Conservation (phyloP, 257 asterid species). For the Solanum etuberosum region DNA sequence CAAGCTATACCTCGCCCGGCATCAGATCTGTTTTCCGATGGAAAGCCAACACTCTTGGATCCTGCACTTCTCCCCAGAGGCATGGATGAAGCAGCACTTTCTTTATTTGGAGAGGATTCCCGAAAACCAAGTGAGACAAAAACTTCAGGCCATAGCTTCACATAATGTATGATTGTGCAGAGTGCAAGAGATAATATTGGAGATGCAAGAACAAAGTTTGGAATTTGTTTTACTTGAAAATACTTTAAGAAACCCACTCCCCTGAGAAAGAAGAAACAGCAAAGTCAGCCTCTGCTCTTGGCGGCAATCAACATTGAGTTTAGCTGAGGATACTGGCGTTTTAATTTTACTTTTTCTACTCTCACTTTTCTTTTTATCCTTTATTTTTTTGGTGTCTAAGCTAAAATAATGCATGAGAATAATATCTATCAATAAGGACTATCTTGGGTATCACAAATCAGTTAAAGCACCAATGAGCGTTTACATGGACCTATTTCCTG, state of each 20-base stretch:
- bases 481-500: background rate
- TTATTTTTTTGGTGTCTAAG: background rate
- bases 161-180: constrained; percentile 53
- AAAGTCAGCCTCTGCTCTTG: background rate
- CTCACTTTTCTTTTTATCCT: background rate
- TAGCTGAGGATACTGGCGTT: background rate
- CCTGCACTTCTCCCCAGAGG: constrained; percentile 16
- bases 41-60: constrained; percentile 8
- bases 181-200: constrained; percentile 74
- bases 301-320: background rate
- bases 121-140: constrained; percentile 69
- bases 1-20: constrained; percentile 37
- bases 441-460: background rate
- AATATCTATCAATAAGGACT: background rate
- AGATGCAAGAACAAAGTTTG: constrained; percentile 84
- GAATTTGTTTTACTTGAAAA: constrained; percentile 79
- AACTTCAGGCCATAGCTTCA: constrained; percentile 59
- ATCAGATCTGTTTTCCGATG: constrained; percentile 11
- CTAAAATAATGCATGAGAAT: background rate
- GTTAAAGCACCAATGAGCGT: background rate
- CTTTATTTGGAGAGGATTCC: constrained; percentile 20
- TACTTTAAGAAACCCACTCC: constrained; percentile 88
- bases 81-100: constrained; percentile 15
- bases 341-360: background rate
- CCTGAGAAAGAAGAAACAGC: constrained; percentile 36